Percentiles rank a stretch among this genome's conserved stretches.
These are phyloP conservation scores for Stephanodiscus triporus DNA, from an alignment of 108 stramenopile genomes.

Conservation along the genomic window DNA sequence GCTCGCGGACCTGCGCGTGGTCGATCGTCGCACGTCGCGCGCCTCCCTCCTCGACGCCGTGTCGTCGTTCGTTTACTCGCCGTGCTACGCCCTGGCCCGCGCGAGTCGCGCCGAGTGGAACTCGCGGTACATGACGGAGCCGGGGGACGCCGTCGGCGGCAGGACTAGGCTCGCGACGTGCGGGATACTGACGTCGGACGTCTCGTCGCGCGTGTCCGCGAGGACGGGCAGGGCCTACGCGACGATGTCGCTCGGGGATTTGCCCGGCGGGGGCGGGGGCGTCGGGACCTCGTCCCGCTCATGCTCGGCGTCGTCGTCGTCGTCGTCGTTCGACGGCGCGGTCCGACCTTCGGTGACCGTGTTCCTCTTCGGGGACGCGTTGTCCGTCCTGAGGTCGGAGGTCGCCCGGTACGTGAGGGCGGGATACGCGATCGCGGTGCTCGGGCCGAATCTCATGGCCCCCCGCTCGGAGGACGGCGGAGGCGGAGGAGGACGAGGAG, in stretches of 20 bases:
- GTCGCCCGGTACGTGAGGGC: slow-evolving; percentile 44
- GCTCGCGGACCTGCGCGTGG: slow-evolving; percentile 38
- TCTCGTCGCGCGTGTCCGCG: slow-evolving; percentile 26
- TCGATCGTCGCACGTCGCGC: slow-evolving; percentile 44
- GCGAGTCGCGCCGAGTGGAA: slow-evolving; percentile 29
- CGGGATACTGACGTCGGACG: slow-evolving; percentile 35
- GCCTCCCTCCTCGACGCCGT: slow-evolving; percentile 38
- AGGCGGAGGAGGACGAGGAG: background rate
- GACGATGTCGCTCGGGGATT: slow-evolving; percentile 62
- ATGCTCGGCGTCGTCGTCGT: background rate
- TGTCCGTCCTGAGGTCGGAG: slow-evolving; percentile 12
- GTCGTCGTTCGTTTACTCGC: slow-evolving; percentile 18
- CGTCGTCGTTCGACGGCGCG: background rate
- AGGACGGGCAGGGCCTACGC: slow-evolving; percentile 75
- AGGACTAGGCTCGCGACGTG: slow-evolving; percentile 42
- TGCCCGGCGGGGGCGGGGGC: slow-evolving; percentile 11
- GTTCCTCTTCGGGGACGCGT: slow-evolving; percentile 79
- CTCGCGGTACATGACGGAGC: slow-evolving; percentile 2
- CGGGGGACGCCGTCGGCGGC: background rate
- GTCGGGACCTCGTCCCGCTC: background rate
- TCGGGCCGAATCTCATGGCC: slow-evolving; percentile 66
- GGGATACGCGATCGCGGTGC: slow-evolving; percentile 65
- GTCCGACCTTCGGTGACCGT: slow-evolving; percentile 68
- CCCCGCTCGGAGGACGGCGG: slow-evolving; percentile 18
- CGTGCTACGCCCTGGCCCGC: slow-evolving; percentile 34